Evolutionary conservation across 495 filamentous ascomycete species (phyloP).

Genomic region (Trichoderma erinaceum): DNA sequence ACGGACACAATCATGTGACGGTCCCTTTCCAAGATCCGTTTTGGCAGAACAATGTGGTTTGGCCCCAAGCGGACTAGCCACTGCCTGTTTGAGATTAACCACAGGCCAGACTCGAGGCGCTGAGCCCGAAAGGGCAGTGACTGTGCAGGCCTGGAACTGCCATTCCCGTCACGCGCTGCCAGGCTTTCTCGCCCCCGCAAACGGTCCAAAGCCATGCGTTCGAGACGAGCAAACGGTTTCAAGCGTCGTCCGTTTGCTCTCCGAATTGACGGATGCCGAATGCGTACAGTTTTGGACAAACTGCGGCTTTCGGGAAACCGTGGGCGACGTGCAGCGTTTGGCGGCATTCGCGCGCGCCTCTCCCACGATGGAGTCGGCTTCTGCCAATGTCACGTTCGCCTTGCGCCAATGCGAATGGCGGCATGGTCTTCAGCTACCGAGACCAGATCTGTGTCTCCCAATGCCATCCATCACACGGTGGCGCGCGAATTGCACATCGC

Average conservation of each 20-base stretch:
- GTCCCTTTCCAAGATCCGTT: background rate
- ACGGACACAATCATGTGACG: constrained; percentile 12
- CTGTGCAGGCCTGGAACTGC: background rate
- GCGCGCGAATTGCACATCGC: no score
- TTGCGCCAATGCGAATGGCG: no score
- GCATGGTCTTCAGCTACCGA: no score
- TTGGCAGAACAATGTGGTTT: background rate
- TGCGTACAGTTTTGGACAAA: background rate
- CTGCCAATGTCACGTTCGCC: background rate
- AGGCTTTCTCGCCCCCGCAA: background rate
- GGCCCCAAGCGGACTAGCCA: background rate
- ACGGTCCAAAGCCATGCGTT: background rate
- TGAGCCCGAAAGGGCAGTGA: background rate
- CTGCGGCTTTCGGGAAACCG: background rate
- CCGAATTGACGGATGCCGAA: constrained; percentile 5
- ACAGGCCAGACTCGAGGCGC: background rate
- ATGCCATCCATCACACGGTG: no score
- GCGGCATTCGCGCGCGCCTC: background rate
- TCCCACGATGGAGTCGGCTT: background rate
- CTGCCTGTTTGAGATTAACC: background rate
- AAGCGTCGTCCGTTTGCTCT: background rate
- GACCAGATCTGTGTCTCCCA: no score
- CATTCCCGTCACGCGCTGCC: constrained; percentile 1
- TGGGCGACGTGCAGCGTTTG: background rate
- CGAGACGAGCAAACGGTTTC: background rate